Percentiles rank a stretch among this genome's conserved stretches.
Conservation (phyloP, 805 yeast species). For the Lachancea sp. region DNA sequence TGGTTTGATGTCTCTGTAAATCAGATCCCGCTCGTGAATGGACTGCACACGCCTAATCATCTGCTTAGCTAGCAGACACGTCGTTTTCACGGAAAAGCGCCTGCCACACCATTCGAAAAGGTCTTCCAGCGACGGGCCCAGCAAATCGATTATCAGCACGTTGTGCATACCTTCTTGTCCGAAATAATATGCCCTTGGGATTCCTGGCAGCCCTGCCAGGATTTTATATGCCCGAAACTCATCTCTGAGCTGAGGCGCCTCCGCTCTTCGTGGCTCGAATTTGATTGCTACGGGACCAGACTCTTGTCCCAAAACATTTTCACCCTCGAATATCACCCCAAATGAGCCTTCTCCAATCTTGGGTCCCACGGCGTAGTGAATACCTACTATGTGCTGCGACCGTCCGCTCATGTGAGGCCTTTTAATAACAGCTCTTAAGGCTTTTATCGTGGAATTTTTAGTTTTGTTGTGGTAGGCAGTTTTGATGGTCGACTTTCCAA, state of each 20-base stretch:
- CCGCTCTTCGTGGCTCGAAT: slow-evolving; percentile 73
- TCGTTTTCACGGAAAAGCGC: slow-evolving; percentile 62
- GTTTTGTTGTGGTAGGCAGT: not conserved
- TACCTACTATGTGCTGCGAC: slow-evolving; percentile 38
- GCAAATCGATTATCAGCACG: slow-evolving; percentile 65
- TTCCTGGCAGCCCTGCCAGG: slow-evolving; percentile 60
- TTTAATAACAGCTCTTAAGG: not conserved
- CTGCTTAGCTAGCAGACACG: slow-evolving; percentile 67
- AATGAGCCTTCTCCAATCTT: slow-evolving; percentile 86
- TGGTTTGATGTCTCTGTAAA: slow-evolving; percentile 78
- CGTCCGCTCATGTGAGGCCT: slow-evolving; percentile 7
- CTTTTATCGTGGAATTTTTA: not conserved
- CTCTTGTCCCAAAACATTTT: slow-evolving; percentile 49
- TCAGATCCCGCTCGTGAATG: slow-evolving; percentile 70
- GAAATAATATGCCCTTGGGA: slow-evolving; percentile 78
- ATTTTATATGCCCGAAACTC: slow-evolving; percentile 75
- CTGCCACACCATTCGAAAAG: slow-evolving; percentile 86
- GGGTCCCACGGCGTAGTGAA: slow-evolving; percentile 72
- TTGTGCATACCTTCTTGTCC: slow-evolving; percentile 83
- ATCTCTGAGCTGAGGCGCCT: slow-evolving; percentile 78
- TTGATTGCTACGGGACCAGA: slow-evolving; percentile 58
- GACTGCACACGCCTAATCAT: slow-evolving; percentile 69
- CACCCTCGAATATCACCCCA: slow-evolving; percentile 79
- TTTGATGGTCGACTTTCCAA: too few relatives aligned
- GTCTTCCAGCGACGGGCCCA: slow-evolving; percentile 79